These are phyloP conservation scores for Suillus plorans DNA, from an alignment of 768 basidiomycete species.

Conservation along the genomic window DNA sequence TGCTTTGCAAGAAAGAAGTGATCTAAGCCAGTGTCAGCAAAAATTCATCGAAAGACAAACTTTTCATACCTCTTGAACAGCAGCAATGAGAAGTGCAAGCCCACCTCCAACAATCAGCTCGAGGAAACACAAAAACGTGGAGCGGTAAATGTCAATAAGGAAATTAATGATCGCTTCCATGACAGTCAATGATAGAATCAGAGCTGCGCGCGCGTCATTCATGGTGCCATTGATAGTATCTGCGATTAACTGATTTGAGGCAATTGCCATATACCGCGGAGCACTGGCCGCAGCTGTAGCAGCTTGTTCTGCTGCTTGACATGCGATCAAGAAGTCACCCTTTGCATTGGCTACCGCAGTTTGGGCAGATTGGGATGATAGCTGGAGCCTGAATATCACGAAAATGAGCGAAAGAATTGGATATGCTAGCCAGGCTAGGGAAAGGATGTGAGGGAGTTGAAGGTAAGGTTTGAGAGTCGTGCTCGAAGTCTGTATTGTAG, in stretches of 20 bases:
- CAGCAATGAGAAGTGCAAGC: slow-evolving; percentile 75
- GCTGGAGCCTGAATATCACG: slow-evolving; percentile 77
- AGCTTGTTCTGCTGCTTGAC: slow-evolving; percentile 80
- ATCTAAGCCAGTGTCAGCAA: slow-evolving; percentile 47
- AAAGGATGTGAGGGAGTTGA: slow-evolving; percentile 76
- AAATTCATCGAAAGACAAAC: not conserved
- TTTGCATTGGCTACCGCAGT: slow-evolving; percentile 70
- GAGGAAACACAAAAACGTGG: slow-evolving; percentile 90
- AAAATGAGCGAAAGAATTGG: slow-evolving; percentile 88
- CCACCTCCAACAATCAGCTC: slow-evolving; percentile 86
- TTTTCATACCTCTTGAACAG: slow-evolving; percentile 73
- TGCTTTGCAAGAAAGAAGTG: slow-evolving; percentile 61
- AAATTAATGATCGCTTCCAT: slow-evolving; percentile 92
- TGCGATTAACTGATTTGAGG: slow-evolving; percentile 77
- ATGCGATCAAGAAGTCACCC: slow-evolving; percentile 75
- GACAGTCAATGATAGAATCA: slow-evolving; percentile 73
- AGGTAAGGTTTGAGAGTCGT: slow-evolving; percentile 76
- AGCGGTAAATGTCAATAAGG: slow-evolving; percentile 88
- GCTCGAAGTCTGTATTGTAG: slow-evolving; percentile 26
- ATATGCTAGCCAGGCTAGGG: slow-evolving; percentile 88
- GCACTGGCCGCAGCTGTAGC: slow-evolving; percentile 81
- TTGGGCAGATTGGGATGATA: slow-evolving; percentile 71
- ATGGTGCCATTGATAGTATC: slow-evolving; percentile 79
- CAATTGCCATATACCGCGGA: slow-evolving; percentile 85
- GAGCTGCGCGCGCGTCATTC: slow-evolving; percentile 69